These are phyloP conservation scores for Chondrus crispus DNA, from an alignment of 23 red algal genomes.

Conservation along the genomic window DNA sequence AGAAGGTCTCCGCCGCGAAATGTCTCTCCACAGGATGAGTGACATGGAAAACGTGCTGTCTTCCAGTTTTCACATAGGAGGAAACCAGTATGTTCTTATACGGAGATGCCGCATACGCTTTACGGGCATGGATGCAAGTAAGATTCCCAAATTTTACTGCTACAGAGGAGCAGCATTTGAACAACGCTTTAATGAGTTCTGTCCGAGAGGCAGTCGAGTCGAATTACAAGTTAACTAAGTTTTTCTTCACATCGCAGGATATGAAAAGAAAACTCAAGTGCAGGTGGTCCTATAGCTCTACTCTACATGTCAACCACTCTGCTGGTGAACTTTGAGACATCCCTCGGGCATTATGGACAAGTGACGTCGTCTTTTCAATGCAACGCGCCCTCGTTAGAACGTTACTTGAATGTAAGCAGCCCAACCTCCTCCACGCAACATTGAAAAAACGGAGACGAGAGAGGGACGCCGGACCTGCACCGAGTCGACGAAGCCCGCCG, in stretches of 20 bases:
- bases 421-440: too few relatives aligned
- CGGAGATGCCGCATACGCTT: neutral
- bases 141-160: neutral
- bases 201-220: neutral
- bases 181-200: neutral
- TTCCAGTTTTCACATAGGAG: neutral
- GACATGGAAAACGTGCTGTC: neutral
- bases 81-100: neutral
- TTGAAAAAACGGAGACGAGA: too few relatives aligned
- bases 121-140: slow-evolving; percentile 8
- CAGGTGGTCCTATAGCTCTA: neutral
- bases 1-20: slow-evolving; percentile 1
- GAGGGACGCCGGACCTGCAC: neutral
- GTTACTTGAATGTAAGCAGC: neutral
- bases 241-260: neutral
- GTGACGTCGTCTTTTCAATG: neutral
- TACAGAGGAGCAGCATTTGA: neutral
- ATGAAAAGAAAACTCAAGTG: neutral
- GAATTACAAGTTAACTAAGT: neutral
- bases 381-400: neutral
- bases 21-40: neutral
- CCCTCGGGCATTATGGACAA: neutral
- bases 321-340: neutral
- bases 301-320: neutral
- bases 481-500: slow-evolving; percentile 5